Base-by-base conservation (phyloP, 2,329 filamentous ascomycete species). In the Raffaelea ambrosiae region DNA sequence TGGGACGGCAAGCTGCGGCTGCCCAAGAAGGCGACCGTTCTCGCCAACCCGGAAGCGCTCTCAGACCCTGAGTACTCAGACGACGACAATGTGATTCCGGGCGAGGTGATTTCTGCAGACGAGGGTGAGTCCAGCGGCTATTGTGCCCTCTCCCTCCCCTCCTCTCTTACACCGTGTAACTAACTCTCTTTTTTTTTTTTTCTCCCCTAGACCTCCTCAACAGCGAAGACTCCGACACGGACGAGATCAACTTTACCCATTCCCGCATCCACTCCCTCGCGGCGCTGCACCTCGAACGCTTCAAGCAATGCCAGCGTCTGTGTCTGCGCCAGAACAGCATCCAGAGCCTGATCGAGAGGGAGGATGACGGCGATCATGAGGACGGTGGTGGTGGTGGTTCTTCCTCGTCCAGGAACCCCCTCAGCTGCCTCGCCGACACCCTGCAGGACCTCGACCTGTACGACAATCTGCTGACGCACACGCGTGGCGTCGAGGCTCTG, bases 241-340 rank as follows among this genome's bases (percentile, higher is more conserved):
- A 90, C 67, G 88, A 95, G 59, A 91, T 98, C 59, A 86, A 93
- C 61, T 82, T 90, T 51, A 83, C 89, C n/a, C 91, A 97, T 64
- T 85, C 85, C 48, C 86, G 90, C 54, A 77, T 98, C 59, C 69
- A 76, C 20, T 90, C 87, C 29, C 85, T 97, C 56, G 69, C 83
- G 7, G 81, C 83, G 16, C 77, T 98, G 20, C 79, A 72, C n/a
- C 77, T 98, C 43, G 86, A 90, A 52, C 82, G 93, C 51, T 97
- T 98, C 69, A 76, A 73, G 50, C 79, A 86, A 47, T 75, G 89
- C 22, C 72, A 76, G 60, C 83, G 86, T 59, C 70, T 98, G 57
- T 96, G 91, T 62, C 82, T 98, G 19, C 88, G 93, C 43, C 91
- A 98, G 64, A 98, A 98, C 64, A 78, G 80, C 56, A 93, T 98